These are phyloP conservation scores for Misopates orontium DNA, from an alignment of 257 asterid species.

Conservation along the genomic window DNA sequence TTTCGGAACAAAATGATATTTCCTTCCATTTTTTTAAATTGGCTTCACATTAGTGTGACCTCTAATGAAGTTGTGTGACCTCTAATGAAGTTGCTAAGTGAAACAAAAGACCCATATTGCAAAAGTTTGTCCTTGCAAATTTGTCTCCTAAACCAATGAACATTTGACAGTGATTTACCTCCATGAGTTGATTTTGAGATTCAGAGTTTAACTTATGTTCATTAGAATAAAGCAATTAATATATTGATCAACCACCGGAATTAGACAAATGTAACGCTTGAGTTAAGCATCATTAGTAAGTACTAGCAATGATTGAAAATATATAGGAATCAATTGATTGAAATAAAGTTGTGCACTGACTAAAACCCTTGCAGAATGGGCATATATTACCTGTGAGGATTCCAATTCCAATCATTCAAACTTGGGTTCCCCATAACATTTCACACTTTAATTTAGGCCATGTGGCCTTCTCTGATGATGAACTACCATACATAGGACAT, in stretches of 20 bases:
- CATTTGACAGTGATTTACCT: too few relatives aligned
- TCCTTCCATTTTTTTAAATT: too few relatives aligned
- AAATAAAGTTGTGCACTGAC: not conserved
- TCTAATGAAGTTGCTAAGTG: too few relatives aligned
- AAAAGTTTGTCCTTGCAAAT: too few relatives aligned
- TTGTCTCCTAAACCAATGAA: too few relatives aligned
- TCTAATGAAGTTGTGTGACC: too few relatives aligned
- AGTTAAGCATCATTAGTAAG: not conserved
- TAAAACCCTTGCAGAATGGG: not conserved
- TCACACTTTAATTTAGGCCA: constrained; percentile 21
- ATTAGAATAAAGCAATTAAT: not conserved
- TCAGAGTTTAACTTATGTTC: too few relatives aligned
- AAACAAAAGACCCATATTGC: too few relatives aligned
- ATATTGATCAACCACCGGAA: not conserved
- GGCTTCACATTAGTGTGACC: too few relatives aligned
- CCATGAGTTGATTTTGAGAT: too few relatives aligned
- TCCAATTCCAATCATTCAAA: constrained; percentile 31
- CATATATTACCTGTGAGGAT: not conserved
- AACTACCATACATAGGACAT: not conserved
- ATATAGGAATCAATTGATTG: constrained; percentile 18
- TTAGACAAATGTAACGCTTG: not conserved
- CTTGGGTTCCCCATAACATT: constrained; percentile 31
- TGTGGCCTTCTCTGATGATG: constrained; percentile 23
- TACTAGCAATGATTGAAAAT: constrained; percentile 3
- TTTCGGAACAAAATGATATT: too few relatives aligned